A percentile compares a stretch with the other conserved stretches of the same genome.
phyloP scores from a whole-genome alignment of 805 yeast species.

The Vanderwaltozyma verrucispora region DNA sequence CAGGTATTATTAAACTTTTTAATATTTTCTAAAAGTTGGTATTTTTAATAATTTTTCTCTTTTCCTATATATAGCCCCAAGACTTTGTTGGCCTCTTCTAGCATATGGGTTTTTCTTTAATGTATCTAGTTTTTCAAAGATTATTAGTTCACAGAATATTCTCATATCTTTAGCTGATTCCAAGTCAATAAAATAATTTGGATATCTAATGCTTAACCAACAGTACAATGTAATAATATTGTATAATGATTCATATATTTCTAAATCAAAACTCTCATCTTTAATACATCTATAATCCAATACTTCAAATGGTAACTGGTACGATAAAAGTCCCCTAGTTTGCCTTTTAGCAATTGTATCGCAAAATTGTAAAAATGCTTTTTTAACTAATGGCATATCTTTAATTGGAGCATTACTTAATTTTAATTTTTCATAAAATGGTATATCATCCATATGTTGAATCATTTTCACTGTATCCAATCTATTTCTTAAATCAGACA shows the following conservation, averaged over 20 bases:
- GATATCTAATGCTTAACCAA: conserved; percentile 86
- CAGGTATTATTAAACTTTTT: too few species aligned
- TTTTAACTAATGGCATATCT: conserved; percentile 29
- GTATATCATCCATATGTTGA: conserved; percentile 32
- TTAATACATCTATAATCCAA: conserved; percentile 18
- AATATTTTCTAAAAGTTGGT: too few species aligned
- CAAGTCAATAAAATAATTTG: conserved; percentile 65
- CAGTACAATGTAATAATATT: conserved; percentile 55
- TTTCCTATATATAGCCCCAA: neutral
- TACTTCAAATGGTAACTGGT: conserved; percentile 25
- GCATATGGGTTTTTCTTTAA: conserved; percentile 25
- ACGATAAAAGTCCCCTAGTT: conserved; percentile 49
- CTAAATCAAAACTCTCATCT: conserved; percentile 20
- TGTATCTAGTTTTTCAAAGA: conserved; percentile 30
- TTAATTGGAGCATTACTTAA: conserved; percentile 57
- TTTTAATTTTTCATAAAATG: conserved; percentile 47
- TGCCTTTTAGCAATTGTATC: conserved; percentile 44
- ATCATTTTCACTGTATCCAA: conserved; percentile 35
- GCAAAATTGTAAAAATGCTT: conserved; percentile 39
- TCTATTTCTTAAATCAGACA: conserved; percentile 26
- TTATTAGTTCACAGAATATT: conserved; percentile 48
- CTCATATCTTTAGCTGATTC: conserved; percentile 66
- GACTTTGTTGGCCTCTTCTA: neutral
- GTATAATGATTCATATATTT: conserved; percentile 51
- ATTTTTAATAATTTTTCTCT: neutral